phyloP scores from a whole-genome alignment of 179 eudicot species.

The Actinidia arguta region DNA sequence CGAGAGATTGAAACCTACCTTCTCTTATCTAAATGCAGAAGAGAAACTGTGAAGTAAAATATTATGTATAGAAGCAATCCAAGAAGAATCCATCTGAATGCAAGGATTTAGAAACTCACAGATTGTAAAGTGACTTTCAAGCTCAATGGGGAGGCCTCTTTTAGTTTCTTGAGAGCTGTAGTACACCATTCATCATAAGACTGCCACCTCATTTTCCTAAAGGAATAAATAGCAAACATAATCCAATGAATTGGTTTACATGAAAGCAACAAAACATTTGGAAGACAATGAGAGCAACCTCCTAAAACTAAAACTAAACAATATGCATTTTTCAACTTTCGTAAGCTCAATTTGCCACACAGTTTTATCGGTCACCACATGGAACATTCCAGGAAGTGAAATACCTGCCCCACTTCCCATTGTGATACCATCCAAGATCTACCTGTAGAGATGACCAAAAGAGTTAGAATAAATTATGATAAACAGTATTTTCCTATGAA shows the following conservation, averaged over 20 bases:
- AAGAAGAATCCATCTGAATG: neutral
- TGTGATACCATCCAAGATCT: slow-evolving; percentile 81
- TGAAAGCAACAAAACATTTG: neutral
- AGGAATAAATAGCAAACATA: slow-evolving; percentile 12
- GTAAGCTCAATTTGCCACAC: no score
- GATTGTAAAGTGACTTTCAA: slow-evolving; percentile 88
- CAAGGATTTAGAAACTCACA: slow-evolving; percentile 55
- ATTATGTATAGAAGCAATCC: slow-evolving; percentile 16
- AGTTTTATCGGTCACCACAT: slow-evolving; percentile 88
- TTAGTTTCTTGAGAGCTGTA: slow-evolving; percentile 65
- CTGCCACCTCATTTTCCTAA: slow-evolving; percentile 72
- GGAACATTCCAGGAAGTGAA: slow-evolving; percentile 92
- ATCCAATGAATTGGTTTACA: neutral
- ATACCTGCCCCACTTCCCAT: slow-evolving; percentile 95
- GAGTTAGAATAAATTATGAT: no score
- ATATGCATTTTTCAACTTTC: no score
- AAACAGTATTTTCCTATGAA: no score
- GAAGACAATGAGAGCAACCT: neutral
- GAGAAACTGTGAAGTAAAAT: slow-evolving; percentile 7
- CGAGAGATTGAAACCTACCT: slow-evolving; percentile 90
- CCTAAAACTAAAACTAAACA: neutral
- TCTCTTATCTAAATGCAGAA: slow-evolving; percentile 70
- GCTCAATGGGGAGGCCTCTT: slow-evolving; percentile 92
- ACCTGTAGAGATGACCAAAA: slow-evolving; percentile 50
- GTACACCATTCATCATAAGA: slow-evolving; percentile 59